Percentiles rank a stretch among this genome's conserved stretches.
Evolutionary conservation across 805 yeast species (phyloP).

Genomic region (Cyberlindnera mycetangii): DNA sequence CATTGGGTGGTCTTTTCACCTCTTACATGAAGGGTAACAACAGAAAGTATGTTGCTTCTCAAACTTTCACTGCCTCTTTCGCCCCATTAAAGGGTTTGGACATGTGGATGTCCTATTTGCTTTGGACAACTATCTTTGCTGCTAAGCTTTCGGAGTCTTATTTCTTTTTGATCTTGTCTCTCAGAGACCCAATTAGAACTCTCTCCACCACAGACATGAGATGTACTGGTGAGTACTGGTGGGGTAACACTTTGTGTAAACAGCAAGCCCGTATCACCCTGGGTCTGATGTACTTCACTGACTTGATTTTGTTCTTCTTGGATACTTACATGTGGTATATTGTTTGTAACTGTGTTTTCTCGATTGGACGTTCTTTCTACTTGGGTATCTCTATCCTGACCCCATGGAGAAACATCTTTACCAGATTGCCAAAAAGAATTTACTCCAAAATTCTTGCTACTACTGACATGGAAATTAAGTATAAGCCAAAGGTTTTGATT

Average conservation of each 20-base stretch:
- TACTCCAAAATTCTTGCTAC: slow-evolving; percentile 97
- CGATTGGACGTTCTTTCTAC: slow-evolving; percentile 97
- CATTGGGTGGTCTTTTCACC: slow-evolving; percentile 93
- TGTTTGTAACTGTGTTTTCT: slow-evolving; percentile 89
- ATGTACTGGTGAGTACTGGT: slow-evolving; percentile 95
- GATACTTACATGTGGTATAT: slow-evolving; percentile 99
- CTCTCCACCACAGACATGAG: slow-evolving; percentile 84
- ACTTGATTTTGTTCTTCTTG: slow-evolving; percentile 91
- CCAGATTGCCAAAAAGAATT: slow-evolving; percentile 97
- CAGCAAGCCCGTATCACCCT: slow-evolving; percentile 87
- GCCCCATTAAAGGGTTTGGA: slow-evolving; percentile 80
- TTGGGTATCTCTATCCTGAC: slow-evolving; percentile 98
- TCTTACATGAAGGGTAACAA: slow-evolving; percentile 84
- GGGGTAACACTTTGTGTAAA: slow-evolving; percentile 66
- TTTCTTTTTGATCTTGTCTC: slow-evolving; percentile 80
- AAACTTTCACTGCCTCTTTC: slow-evolving; percentile 92
- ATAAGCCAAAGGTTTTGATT: slow-evolving; percentile 96
- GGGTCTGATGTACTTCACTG: slow-evolving; percentile 91
- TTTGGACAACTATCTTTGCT: slow-evolving; percentile 86
- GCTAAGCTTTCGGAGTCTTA: slow-evolving; percentile 92
- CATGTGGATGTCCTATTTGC: slow-evolving; percentile 92
- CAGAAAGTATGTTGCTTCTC: slow-evolving; percentile 88
- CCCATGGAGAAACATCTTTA: slow-evolving; percentile 99
- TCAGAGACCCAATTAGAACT: slow-evolving; percentile 93
- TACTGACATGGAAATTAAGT: slow-evolving; percentile 98